Conservation (phyloP, 2,329 filamentous ascomycete genomes). For the Colletotrichum siamense region DNA sequence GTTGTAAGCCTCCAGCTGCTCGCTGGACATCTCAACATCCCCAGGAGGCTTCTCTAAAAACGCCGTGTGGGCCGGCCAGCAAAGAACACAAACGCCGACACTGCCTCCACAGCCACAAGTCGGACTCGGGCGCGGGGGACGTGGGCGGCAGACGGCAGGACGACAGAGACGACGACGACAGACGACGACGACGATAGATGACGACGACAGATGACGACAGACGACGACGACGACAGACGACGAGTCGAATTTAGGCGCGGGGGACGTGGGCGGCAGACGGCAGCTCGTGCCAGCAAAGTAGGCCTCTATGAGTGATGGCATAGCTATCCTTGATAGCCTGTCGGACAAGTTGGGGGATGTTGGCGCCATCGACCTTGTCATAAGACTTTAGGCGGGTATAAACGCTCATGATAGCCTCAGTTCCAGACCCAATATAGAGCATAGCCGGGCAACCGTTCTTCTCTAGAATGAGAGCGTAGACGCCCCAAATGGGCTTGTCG, state of each 20-base stretch:
- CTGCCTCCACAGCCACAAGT: background rate
- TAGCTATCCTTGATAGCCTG: background rate
- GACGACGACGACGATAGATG: too few relatives aligned
- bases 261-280: too few relatives aligned
- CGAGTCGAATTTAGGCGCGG: too few relatives aligned
- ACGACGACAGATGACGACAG: too few relatives aligned
- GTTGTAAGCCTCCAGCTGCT: too few relatives aligned
- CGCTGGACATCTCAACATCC: fast-evolving
- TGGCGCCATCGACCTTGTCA: background rate
- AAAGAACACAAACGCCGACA: too few relatives aligned
- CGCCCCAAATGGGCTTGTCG: background rate
- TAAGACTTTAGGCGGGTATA: background rate
- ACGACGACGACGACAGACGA: too few relatives aligned
- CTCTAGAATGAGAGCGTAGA: background rate
- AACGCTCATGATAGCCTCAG: fast-evolving
- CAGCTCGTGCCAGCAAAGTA: background rate
- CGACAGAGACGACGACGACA: too few relatives aligned
- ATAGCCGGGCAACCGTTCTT: fast-evolving
- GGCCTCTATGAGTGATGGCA: fast-evolving
- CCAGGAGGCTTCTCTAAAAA: too few relatives aligned
- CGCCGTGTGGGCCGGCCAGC: too few relatives aligned
- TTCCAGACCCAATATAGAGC: background rate
- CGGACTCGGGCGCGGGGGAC: background rate
- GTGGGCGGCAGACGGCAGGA: background rate
- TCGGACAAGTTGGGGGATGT: background rate